Base-by-base conservation (phyloP, 169 alveolate species). In the Blepharisma undulans region DNA sequence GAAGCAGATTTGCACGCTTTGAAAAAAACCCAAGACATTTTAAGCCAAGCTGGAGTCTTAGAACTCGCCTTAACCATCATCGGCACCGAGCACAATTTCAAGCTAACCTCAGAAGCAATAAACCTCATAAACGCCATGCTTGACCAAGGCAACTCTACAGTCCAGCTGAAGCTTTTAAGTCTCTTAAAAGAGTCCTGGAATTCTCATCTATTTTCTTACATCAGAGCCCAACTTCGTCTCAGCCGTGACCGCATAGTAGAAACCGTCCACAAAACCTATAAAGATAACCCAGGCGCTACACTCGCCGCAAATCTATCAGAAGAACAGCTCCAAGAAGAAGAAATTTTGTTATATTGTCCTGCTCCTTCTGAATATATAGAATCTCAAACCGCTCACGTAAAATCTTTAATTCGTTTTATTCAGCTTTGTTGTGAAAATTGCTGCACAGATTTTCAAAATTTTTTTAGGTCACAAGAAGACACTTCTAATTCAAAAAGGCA, bases 391-490 rank as follows among this genome's bases (percentile, higher is more conserved):
- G 21, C 29, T 36, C 91, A 86, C n/a, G 27, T 86, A 3, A 27
- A 60, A 71, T 6, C 8, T 21, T 25, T 86, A 6, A 25, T 86
- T 0, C 5, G 29, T 1, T 21, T 86, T 1, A 6, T 86, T 6
- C 80, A 86, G 72, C 72, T 86, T 1, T 86, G 8, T 10, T 71
- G 84, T 66, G 91, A 71, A 72, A 72, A 86, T 85, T 86, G 91
- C 84, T 66, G 16, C 71, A 25, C 72, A 32, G 36, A 60, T 10
- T 86, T 86, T 66, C 84, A 86, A 10, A 18, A 86, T 48, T 86
- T 12, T 48, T 6, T 76, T 29, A 1, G 92, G 7, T n/a, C 48
- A 5, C 92, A 88, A 33, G 87, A 36, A 34, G 22, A 74, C 30
- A 12, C 5, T 3, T 18, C n/a, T 76, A 14, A 8, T 4, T 19